Evolutionary conservation across 2,329 filamentous ascomycete species (phyloP).

Genomic region (Aspergillus sp.): DNA sequence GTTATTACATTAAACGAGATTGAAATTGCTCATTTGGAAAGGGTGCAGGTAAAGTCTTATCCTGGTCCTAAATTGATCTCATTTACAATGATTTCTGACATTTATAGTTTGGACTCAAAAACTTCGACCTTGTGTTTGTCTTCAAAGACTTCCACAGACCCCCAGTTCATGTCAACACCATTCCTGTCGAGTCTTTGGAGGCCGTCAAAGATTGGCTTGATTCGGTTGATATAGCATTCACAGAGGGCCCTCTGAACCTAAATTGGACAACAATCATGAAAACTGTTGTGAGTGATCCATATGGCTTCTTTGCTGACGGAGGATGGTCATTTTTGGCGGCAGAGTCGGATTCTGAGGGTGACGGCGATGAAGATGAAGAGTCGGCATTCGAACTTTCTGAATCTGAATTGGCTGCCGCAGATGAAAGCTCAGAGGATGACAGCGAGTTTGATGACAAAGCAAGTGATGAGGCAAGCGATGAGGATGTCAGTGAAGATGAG

Average conservation of each 20-base stretch:
- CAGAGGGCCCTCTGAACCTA: slow-evolving; percentile 89
- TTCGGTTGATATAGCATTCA: slow-evolving; percentile 87
- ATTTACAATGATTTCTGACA: slow-evolving; percentile 15
- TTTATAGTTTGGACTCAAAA: slow-evolving; percentile 82
- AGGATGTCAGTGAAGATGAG: slow-evolving; percentile 55
- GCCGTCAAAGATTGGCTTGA: slow-evolving; percentile 97
- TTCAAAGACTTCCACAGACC: slow-evolving; percentile 95
- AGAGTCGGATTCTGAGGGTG: slow-evolving; percentile 78
- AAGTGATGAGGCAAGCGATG: slow-evolving; percentile 62
- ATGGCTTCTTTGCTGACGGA: slow-evolving; percentile 89
- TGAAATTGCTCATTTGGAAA: slow-evolving; percentile 90
- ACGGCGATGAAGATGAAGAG: slow-evolving; percentile 72
- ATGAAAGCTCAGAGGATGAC: slow-evolving; percentile 77
- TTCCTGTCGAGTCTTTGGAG: slow-evolving; percentile 89
- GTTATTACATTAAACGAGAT: slow-evolving; percentile 93
- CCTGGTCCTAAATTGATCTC: neutral
- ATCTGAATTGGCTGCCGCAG: slow-evolving; percentile 62
- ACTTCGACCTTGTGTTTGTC: slow-evolving; percentile 96
- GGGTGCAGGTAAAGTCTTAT: slow-evolving; percentile 55
- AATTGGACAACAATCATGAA: slow-evolving; percentile 99
- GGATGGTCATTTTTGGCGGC: slow-evolving; percentile 89
- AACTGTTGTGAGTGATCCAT: slow-evolving; percentile 87
- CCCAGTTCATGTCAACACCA: slow-evolving; percentile 93
- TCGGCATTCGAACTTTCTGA: slow-evolving; percentile 87
- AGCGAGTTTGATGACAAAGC: slow-evolving; percentile 93